Conservation (phyloP, 139 green algal genomes). For the Micractinium sp. region DNA sequence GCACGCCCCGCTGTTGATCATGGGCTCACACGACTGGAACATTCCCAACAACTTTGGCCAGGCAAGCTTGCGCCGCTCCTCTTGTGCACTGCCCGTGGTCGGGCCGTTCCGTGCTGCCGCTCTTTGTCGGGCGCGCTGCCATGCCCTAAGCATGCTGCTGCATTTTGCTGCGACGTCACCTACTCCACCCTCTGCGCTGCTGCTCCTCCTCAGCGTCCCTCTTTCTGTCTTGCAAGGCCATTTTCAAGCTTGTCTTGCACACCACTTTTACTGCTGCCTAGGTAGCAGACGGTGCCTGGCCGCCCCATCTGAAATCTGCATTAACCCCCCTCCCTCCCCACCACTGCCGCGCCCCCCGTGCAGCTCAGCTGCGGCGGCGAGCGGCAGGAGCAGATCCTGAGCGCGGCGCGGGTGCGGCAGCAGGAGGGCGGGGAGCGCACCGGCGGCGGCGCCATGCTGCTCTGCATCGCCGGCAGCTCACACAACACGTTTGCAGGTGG, state of each 20-base stretch:
- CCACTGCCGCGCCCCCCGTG: neutral
- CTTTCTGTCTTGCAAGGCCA: too few relatives aligned
- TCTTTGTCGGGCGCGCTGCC: neutral
- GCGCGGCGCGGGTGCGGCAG: slow-evolving; percentile 36
- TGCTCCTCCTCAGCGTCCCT: too few relatives aligned
- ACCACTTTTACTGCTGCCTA: too few relatives aligned
- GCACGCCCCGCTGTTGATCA: slow-evolving; percentile 56
- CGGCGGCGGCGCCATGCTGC: slow-evolving; percentile 51
- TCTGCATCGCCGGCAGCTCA: slow-evolving; percentile 44
- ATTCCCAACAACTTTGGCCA: slow-evolving; percentile 54
- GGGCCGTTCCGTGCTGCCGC: too few relatives aligned
- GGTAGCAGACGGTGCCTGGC: too few relatives aligned
- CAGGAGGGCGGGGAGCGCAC: neutral
- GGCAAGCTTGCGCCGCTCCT: neutral
- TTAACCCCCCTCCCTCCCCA: neutral
- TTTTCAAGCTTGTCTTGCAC: too few relatives aligned
- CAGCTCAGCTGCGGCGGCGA: slow-evolving; percentile 53
- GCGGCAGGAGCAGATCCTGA: slow-evolving; percentile 58
- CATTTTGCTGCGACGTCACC: too few relatives aligned
- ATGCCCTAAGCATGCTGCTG: too few relatives aligned
- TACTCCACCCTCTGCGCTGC: too few relatives aligned
- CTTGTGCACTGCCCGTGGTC: too few relatives aligned
- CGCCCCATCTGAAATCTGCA: too few relatives aligned
- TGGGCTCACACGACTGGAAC: slow-evolving; percentile 74
- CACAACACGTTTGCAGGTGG: slow-evolving; percentile 60